Percentiles rank a stretch among this genome's conserved stretches.
These are phyloP conservation scores for Nidula microcarpa DNA, from an alignment of 768 basidiomycete species.

Conservation along the genomic window DNA sequence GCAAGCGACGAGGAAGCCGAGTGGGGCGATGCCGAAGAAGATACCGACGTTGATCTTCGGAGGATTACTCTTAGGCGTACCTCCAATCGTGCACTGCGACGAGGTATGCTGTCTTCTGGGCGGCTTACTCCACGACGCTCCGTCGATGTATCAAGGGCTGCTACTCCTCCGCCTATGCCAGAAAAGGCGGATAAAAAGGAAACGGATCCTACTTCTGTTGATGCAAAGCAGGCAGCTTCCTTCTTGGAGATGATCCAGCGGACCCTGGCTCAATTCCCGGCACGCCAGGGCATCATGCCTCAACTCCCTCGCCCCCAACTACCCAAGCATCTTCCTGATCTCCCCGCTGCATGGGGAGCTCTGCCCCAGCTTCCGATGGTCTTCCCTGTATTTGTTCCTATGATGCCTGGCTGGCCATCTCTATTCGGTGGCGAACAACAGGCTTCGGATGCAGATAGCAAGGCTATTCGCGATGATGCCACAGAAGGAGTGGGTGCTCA, in stretches of 20 bases:
- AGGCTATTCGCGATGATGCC: slow-evolving; percentile 22
- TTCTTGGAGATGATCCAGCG: slow-evolving; percentile 75
- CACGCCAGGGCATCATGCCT: slow-evolving; percentile 47
- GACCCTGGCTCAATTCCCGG: slow-evolving; percentile 62
- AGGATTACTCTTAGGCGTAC: slow-evolving; percentile 27
- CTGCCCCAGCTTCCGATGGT: slow-evolving; percentile 71
- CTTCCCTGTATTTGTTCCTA: slow-evolving; percentile 76
- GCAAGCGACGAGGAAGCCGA: slow-evolving; percentile 51
- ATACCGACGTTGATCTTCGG: slow-evolving; percentile 41
- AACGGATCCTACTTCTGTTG: slow-evolving; percentile 15
- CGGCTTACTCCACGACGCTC: slow-evolving; percentile 24
- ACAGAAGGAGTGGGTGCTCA: slow-evolving; percentile 35
- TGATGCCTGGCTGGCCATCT: slow-evolving; percentile 59
- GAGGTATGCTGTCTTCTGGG: slow-evolving; percentile 18
- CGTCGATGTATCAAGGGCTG: slow-evolving; percentile 24
- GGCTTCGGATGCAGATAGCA: slow-evolving; percentile 19
- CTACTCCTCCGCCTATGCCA: slow-evolving; percentile 22
- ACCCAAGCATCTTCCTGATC: slow-evolving; percentile 56
- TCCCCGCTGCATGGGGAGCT: slow-evolving; percentile 63
- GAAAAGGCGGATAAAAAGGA: slow-evolving; percentile 16
- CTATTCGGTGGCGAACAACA: slow-evolving; percentile 51
- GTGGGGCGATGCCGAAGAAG: slow-evolving; percentile 70
- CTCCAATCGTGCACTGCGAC: slow-evolving; percentile 27
- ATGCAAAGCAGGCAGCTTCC: slow-evolving; percentile 47
- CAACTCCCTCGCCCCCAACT: slow-evolving; percentile 34